Percentiles rank a stretch among this genome's conserved stretches.
phyloP scores from a whole-genome alignment of 2,329 filamentous ascomycete species.

The Diaporthe citrichinensis region DNA sequence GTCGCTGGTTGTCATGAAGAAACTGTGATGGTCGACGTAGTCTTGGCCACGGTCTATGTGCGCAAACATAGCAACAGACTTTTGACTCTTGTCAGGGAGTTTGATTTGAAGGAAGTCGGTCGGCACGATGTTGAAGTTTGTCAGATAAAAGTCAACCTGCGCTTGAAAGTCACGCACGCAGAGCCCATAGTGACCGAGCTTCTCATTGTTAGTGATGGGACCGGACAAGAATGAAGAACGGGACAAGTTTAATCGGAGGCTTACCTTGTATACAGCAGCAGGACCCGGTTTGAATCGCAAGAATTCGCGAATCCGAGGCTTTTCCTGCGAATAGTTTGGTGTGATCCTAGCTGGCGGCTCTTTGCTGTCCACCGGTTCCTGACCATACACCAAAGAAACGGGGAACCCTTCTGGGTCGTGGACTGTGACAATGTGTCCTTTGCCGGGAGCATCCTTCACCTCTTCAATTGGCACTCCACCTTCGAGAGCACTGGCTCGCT shows the following conservation, averaged over 20 bases:
- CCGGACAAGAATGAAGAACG: neutral
- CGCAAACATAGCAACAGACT: neutral
- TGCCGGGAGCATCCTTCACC: neutral
- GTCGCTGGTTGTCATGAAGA: slow-evolving; percentile 13
- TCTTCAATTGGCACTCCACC: neutral
- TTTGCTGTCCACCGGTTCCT: neutral
- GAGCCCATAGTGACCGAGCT: neutral
- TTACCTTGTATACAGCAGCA: neutral
- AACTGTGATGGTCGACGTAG: slow-evolving; percentile 5
- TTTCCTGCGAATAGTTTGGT: neutral
- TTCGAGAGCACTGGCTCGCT: neutral
- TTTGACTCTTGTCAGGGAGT: neutral
- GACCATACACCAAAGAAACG: neutral
- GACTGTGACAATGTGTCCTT: neutral
- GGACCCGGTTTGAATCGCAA: neutral
- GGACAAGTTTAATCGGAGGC: neutral
- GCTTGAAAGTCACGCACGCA: neutral
- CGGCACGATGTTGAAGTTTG: neutral
- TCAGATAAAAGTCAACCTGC: neutral
- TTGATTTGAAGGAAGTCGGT: neutral
- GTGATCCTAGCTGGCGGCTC: neutral
- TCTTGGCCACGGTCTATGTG: neutral
- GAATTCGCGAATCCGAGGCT: neutral
- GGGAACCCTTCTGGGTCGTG: neutral
- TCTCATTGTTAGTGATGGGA: neutral